A percentile compares a stretch with the other conserved stretches of the same genome.
Conservation (phyloP, 352 stramenopile genomes). For the Globisporangium paddicum region DNA sequence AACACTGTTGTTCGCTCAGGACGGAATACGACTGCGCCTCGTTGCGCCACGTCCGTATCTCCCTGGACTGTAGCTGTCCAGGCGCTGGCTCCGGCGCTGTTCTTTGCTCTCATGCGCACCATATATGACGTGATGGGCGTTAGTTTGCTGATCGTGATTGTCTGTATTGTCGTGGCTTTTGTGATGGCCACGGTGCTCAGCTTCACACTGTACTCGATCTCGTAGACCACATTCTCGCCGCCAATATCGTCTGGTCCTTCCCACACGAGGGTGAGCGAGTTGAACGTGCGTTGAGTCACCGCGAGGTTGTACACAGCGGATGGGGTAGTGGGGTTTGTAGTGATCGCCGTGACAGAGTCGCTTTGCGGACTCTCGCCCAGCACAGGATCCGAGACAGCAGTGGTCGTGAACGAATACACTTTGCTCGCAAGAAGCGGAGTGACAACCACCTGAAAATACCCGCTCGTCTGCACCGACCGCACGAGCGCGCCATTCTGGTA, state of each 20-base stretch:
- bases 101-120: conserved; percentile 28
- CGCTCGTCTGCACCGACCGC: conserved; percentile 11
- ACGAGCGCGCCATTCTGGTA: conserved; percentile 40
- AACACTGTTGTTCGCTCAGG: conserved; percentile 19
- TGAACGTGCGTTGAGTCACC: conserved; percentile 16
- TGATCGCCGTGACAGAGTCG: conserved; percentile 17
- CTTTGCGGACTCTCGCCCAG: conserved; percentile 37
- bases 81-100: conserved; percentile 27
- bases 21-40: conserved; percentile 29
- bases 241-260: conserved; percentile 31
- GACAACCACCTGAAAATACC: conserved; percentile 20
- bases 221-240: conserved; percentile 30
- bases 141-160: conserved; percentile 21
- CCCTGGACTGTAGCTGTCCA: conserved; percentile 25
- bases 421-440: conserved; percentile 22
- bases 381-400: conserved; percentile 20
- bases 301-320: conserved; percentile 29
- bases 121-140: conserved; percentile 30
- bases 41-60: conserved; percentile 41
- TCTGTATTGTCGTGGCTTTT: background rate
- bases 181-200: background rate
- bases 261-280: conserved; percentile 38
- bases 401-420: conserved; percentile 27
- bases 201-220: conserved; percentile 23
- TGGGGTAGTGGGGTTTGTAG: conserved; percentile 26